Conservation (phyloP, 345 rosid genomes). For the Pelargonium nanum region DNA sequence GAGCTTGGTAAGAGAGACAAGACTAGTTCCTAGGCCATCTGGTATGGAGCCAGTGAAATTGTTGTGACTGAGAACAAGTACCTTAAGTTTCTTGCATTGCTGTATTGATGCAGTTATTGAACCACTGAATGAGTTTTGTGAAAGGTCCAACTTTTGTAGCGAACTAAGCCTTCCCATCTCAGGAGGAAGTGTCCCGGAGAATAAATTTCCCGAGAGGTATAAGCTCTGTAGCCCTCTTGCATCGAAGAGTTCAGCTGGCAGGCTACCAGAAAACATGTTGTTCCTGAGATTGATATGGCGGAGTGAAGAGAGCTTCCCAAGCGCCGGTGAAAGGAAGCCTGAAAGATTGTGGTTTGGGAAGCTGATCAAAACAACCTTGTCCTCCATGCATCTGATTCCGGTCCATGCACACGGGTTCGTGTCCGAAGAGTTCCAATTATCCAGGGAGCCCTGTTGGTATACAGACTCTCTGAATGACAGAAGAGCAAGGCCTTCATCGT, state of each 20-base stretch:
- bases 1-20: constrained; percentile 37
- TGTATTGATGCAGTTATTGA: constrained; percentile 36
- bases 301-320: constrained; percentile 50
- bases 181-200: constrained; percentile 57
- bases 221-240: constrained; percentile 52
- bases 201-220: constrained; percentile 60
- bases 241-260: constrained; percentile 45
- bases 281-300: constrained; percentile 49
- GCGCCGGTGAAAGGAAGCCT: constrained; percentile 49
- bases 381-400: constrained; percentile 49
- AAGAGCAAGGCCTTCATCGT: constrained; percentile 58
- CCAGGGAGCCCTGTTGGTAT: constrained; percentile 28
- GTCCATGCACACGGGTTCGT: constrained; percentile 62
- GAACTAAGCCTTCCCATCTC: constrained; percentile 43
- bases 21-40: constrained; percentile 25
- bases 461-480: constrained; percentile 40
- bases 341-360: constrained; percentile 42
- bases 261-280: constrained; percentile 48
- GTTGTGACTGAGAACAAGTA: constrained; percentile 48
- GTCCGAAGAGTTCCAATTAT: constrained; percentile 51
- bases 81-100: constrained; percentile 44
- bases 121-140: constrained; percentile 44
- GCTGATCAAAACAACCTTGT: constrained; percentile 36
- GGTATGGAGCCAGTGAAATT: constrained; percentile 53
- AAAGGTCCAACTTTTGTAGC: constrained; percentile 50